Evolutionary conservation across 495 filamentous ascomycete species (phyloP).

Genomic region (Hyphodiscus hymeniophilus): DNA sequence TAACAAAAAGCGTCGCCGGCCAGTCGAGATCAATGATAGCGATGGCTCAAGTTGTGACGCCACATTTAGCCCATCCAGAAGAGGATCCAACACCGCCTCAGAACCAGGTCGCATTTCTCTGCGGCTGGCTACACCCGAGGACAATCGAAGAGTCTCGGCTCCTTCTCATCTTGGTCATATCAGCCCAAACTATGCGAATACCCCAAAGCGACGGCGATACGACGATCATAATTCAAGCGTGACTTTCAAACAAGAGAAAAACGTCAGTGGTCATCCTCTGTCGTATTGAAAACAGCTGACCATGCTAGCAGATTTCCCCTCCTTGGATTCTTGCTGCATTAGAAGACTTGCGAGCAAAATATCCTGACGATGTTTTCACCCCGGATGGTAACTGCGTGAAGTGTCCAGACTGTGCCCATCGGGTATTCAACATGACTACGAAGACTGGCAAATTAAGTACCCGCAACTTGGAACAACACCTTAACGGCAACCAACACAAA

Average conservation of each 20-base stretch:
- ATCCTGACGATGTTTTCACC: background rate
- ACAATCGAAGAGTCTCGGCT: background rate
- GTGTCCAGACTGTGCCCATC: background rate
- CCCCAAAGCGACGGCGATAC: background rate
- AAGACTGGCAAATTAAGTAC: too few relatives aligned
- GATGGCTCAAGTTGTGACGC: slow-evolving; percentile 2
- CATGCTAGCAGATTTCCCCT: background rate
- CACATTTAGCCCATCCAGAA: background rate
- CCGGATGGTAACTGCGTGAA: background rate
- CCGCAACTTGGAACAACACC: too few relatives aligned
- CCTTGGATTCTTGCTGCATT: background rate
- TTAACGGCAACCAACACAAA: too few relatives aligned
- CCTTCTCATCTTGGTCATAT: background rate
- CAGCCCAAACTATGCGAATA: background rate
- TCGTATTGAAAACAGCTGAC: background rate
- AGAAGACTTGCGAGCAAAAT: background rate
- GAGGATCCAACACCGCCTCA: background rate
- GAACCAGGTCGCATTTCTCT: background rate
- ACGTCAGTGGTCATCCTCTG: background rate
- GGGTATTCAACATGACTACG: too few relatives aligned
- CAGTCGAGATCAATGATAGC: background rate
- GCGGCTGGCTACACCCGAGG: slow-evolving; percentile 1
- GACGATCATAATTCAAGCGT: background rate
- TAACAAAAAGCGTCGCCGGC: slow-evolving; percentile 1
- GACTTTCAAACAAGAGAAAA: background rate